Evolutionary conservation across 2,329 filamentous ascomycete species (phyloP), one percentile per base, ranked within the genome.

Genomic region (Xylariaceae sp.): DNA sequence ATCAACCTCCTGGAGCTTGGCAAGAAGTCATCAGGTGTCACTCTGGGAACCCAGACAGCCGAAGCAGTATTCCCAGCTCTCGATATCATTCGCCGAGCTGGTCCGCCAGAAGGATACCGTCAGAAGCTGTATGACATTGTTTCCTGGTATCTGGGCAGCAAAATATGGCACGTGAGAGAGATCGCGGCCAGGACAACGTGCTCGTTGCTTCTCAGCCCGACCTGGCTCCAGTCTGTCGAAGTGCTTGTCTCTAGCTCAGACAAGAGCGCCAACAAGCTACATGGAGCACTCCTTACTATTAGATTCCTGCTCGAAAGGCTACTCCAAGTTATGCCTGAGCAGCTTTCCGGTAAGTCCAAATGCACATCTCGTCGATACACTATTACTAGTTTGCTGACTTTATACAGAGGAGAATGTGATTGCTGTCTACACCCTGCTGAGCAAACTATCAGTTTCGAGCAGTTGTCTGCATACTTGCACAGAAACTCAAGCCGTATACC

Each of bases 51-150:
- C 59, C 73, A 77, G 55, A 74, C 80, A 1, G 82, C 84, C 4
- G 88, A 92, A 73, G 87, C 87, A 0, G 88, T 93, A 2, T 93
- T 94, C 68, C 90, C 90, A 0, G 89, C 88, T 0, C 76, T 95
- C n/a, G 89, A 93, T 66, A 88, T 95, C 41, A 80, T 94, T 53
- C 84, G 89, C 53, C 82, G 89, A 55, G 87, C 87, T 9, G 83
- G 85, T 0, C 85, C 89, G 0, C 88, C 89, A 0, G 78, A 82
- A 23, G 71, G 78, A 2, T 74, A 83, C 59, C 77, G 81, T 1
- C 74, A 77, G 1, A 77, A 82, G 51, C 81, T 92, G 4, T 80
- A 83, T 65, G 67, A 73, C 2, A 78, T 82, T 51, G 84, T 93
- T 6, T 73, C 80, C 5, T 78, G 77, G 48, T 86, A 92, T 57